Base-by-base conservation (phyloP, 2,329 filamentous ascomycete species). In the Aspergillaceae sp. region DNA sequence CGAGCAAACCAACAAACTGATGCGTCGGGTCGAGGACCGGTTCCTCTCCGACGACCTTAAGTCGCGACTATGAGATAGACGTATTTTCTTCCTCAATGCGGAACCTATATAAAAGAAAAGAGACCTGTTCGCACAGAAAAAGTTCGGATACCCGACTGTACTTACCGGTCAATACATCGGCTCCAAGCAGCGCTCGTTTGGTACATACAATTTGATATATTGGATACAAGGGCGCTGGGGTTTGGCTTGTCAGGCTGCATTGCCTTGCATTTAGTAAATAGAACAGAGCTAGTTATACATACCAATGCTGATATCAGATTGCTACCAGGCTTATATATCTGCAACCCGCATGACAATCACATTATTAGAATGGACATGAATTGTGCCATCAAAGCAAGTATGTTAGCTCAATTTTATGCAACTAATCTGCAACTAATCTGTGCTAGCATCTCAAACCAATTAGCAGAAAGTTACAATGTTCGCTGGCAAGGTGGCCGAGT, bases 1-100 rank as follows among this genome's bases (percentile, higher is more conserved):
- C 3, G 92, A 98, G 71, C 92, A 98, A 73, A 97, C 92, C 7
- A 96, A 94, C 70, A 96, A 94, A 74, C 69, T 94, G 44, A 82
- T 98, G 72, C 78, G 85, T 54, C 85, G 80, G 65, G 69, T 94
- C 32, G 92, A 98, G 69, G 71, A 76, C 52, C 68, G 73, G 26
- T 63, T 82, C 48, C 59, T 79, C 26, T 68, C 75, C 7, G 65
- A 72, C 19, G 67, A 67, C 4, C 45, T 71, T 32, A 72, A 71
- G 51, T 70, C 69, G 26, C 72, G 69, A 51, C 62, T 78, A 57
- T 78, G 67, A 58, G 6, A 37, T 8, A 36, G 3, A 36, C n/a
- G n/a, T 36, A 19, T 36, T 11, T 36, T 7, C 2, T 7, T 11
- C 6, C 34, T 5, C 34, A 36, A 36, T 36, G 40, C 11, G 32